phyloP scores from a whole-genome alignment of 306 rosid species.

The Arachis hypogaea region DNA sequence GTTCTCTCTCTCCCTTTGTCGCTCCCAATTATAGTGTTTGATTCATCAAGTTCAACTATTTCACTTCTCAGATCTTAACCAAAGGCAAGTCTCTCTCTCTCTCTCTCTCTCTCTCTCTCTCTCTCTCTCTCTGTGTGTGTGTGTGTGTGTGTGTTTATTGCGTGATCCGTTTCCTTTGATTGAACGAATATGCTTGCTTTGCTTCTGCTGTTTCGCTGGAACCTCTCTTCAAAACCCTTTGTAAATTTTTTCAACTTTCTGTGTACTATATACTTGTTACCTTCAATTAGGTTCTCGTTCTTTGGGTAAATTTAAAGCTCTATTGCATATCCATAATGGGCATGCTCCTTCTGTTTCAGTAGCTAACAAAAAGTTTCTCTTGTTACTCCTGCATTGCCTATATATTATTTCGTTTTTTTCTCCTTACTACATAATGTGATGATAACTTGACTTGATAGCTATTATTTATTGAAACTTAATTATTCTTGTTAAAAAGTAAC shows the following conservation, averaged over 20 bases:
- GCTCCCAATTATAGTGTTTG: not conserved
- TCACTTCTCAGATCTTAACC: slow-evolving; percentile 2
- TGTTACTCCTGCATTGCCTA: slow-evolving; percentile 4
- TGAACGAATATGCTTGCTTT: slow-evolving; percentile 26
- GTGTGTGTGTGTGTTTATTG: not conserved
- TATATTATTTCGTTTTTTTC: slow-evolving; percentile 12
- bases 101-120: slow-evolving; percentile 7
- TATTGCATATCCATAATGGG: not conserved
- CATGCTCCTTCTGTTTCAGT: not conserved
- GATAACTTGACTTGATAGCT: slow-evolving; percentile 21
- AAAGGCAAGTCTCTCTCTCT: slow-evolving; percentile 29
- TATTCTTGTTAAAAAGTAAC: not conserved
- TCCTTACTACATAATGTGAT: not conserved
- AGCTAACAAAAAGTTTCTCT: not conserved
- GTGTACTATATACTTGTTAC: not conserved
- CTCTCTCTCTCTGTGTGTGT: too few species aligned
- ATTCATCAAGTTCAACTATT: not conserved
- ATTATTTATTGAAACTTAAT: not conserved
- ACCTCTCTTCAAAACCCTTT: not conserved
- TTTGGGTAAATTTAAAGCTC: slow-evolving; percentile 11
- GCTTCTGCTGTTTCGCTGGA: slow-evolving; percentile 3
- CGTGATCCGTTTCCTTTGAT: not conserved
- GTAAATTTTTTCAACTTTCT: not conserved
- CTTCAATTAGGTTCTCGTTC: not conserved
- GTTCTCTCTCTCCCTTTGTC: not conserved